Evolutionary conservation across 2,329 filamentous ascomycete species (phyloP), one percentile per base, ranked within the genome.

Genomic region (Didymella segeticola): DNA sequence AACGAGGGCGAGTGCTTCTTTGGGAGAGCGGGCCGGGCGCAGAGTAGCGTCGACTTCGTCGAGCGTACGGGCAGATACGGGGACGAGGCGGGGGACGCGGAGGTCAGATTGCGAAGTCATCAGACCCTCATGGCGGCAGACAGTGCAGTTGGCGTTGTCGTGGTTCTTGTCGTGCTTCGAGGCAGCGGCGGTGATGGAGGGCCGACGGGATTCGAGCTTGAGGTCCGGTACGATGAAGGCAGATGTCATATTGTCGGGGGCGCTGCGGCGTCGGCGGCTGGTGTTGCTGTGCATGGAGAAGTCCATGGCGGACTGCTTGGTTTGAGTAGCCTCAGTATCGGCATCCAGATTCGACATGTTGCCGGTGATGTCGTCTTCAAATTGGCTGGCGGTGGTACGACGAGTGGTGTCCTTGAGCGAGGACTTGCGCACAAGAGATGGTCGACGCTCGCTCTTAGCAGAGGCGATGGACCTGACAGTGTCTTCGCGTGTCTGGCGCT

Each of bases 1-100:
- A 19, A 96, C 89, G n/a, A 87, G 85, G 7, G 89, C 89, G 20
- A 96, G 83, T 9, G 91, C 91, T 36, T 87, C 76, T 4, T 83
- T 86, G 0, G 91, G 91, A 1, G 85, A 78, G 67, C 90, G 87
- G 1, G 87, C 67, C 2, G 80, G 85, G 0, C 85, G 83, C 39
- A 87, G 69, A 0, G 85, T 88, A 1, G 82, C 82, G 45, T 86
- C 82, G n/a, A 81, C 78, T 42, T 84, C 80, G 56, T 84, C 79
- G 4, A 72, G 70, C 71, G 78, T 79, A 43, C 81, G 80, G 19
- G 79, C 72, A 4, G 81, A 82, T 4, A 81, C 81, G 4, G 81
- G 79, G 12, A 81, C 61, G 1, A 80, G 80, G 55, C 78, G 79
- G 1, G 82, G 79, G 11, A 84, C 75, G 19, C 75, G 76, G 19